Conservation (phyloP, 352 stramenopile genomes). For the Phytophthora uliginosa region DNA sequence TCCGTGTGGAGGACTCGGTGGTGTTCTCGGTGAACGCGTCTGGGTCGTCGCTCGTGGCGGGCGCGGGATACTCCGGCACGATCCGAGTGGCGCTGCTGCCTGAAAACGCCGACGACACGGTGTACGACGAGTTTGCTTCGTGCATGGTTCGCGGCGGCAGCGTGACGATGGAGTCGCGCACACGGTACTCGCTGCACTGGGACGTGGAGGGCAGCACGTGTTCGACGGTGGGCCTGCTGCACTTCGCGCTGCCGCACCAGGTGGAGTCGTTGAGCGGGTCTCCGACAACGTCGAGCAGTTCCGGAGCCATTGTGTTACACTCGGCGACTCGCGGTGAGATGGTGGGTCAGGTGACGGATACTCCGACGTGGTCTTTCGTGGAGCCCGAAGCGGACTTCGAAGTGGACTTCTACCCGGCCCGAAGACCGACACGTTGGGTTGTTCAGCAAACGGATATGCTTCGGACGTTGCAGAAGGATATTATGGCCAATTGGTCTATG, state of each 20-base stretch:
- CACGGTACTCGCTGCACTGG: slow-evolving; percentile 73
- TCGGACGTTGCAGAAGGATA: slow-evolving; percentile 60
- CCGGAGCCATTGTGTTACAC: slow-evolving; percentile 49
- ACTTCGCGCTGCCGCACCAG: slow-evolving; percentile 80
- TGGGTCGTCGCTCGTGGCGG: slow-evolving; percentile 51
- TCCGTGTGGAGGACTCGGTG: slow-evolving; percentile 50
- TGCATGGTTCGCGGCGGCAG: slow-evolving; percentile 68
- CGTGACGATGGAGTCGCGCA: slow-evolving; percentile 67
- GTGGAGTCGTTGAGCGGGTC: slow-evolving; percentile 46
- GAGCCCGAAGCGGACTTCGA: slow-evolving; percentile 62
- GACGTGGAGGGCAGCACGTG: slow-evolving; percentile 58
- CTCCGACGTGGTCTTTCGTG: slow-evolving; percentile 53
- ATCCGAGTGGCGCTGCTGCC: slow-evolving; percentile 70
- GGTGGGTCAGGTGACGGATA: slow-evolving; percentile 48
- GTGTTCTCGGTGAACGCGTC: slow-evolving; percentile 47
- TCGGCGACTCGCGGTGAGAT: slow-evolving; percentile 69
- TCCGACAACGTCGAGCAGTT: slow-evolving; percentile 26
- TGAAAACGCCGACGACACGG: slow-evolving; percentile 37
- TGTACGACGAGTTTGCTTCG: slow-evolving; percentile 66
- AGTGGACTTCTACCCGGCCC: slow-evolving; percentile 66
- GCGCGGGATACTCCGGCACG: slow-evolving; percentile 53
- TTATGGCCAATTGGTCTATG: slow-evolving; percentile 56
- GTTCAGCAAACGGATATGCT: slow-evolving; percentile 55
- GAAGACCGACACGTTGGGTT: slow-evolving; percentile 37
- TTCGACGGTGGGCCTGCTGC: slow-evolving; percentile 51